These are phyloP conservation scores for Trichoderma sp. DNA, from an alignment of 2,329 filamentous ascomycete species.

Conservation along the genomic window DNA sequence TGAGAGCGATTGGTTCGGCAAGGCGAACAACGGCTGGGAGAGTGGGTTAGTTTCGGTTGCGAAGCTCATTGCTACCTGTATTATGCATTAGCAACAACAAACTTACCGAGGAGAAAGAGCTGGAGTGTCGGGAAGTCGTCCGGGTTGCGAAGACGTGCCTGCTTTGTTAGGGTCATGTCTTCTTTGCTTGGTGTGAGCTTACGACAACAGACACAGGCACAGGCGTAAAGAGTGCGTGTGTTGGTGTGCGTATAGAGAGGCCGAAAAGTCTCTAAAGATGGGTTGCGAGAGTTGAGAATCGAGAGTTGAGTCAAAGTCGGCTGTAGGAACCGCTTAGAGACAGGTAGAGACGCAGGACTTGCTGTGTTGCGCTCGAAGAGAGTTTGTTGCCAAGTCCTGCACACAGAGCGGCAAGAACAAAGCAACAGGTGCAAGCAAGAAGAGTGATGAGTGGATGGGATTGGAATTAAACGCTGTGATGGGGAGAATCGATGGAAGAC, in stretches of 20 bases:
- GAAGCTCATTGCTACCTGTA: neutral
- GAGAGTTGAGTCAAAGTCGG: neutral
- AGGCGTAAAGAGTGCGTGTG: conserved; percentile 20
- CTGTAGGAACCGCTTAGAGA: no score
- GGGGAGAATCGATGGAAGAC: neutral
- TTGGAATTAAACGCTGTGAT: neutral
- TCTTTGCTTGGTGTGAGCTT: conserved; percentile 40
- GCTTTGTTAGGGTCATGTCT: conserved; percentile 52
- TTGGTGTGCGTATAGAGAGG: conserved; percentile 17
- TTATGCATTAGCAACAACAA: neutral
- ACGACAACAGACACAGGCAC: conserved; percentile 44
- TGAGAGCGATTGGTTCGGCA: conserved; percentile 87
- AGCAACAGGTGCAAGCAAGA: neutral
- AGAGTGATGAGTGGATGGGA: neutral
- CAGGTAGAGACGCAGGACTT: no score
- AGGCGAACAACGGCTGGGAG: conserved; percentile 79
- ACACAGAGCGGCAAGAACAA: neutral
- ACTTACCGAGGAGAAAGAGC: conserved; percentile 78
- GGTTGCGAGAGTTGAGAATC: neutral
- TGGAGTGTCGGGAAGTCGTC: conserved; percentile 79
- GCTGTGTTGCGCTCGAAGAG: neutral
- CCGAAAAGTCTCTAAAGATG: neutral
- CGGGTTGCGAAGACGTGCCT: conserved; percentile 55
- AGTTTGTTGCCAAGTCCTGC: conserved; percentile 1
- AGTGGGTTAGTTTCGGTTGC: neutral